Evolutionary conservation across 176 grass and related monocot species (phyloP).

Genomic region (Dendrocalamus sinicus): DNA sequence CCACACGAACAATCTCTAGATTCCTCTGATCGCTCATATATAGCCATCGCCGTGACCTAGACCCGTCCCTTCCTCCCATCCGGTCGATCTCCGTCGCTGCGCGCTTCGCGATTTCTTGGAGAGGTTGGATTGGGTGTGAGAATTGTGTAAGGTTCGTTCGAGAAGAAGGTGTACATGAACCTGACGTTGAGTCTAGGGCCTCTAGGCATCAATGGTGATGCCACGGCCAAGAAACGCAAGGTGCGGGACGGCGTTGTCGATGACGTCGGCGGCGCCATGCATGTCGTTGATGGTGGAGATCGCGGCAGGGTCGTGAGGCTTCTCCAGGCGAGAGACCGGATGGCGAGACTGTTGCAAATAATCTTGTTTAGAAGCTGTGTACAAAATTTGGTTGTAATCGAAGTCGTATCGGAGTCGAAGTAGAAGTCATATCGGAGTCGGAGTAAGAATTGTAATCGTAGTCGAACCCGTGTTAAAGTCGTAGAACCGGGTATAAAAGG

Average conservation of each 20-base stretch:
- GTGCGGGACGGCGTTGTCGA: background rate
- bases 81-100: background rate
- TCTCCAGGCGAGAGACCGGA: constrained; percentile 52
- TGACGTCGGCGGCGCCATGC: background rate
- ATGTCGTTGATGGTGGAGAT: background rate
- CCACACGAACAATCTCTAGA: constrained; percentile 49
- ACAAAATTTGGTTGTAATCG: too few relatives aligned
- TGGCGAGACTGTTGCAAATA: background rate
- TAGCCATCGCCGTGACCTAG: constrained; percentile 7
- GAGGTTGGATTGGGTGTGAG: background rate
- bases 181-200: constrained; percentile 53
- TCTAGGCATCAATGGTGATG: constrained; percentile 22
- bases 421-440: too few relatives aligned
- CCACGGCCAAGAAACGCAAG: constrained; percentile 50
- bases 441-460: too few relatives aligned
- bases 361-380: too few relatives aligned
- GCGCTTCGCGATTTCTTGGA: background rate
- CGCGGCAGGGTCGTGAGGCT: constrained; percentile 43
- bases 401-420: too few relatives aligned
- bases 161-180: constrained; percentile 40
- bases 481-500: too few relatives aligned
- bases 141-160: background rate
- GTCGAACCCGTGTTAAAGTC: too few relatives aligned
- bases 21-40: constrained; percentile 41
- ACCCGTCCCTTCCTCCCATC: constrained; percentile 3